Percentiles rank a stretch among this genome's conserved stretches.
These are phyloP conservation scores for Periconia sp. DNA, from an alignment of 2,329 filamentous ascomycete genomes.

Conservation along the genomic window DNA sequence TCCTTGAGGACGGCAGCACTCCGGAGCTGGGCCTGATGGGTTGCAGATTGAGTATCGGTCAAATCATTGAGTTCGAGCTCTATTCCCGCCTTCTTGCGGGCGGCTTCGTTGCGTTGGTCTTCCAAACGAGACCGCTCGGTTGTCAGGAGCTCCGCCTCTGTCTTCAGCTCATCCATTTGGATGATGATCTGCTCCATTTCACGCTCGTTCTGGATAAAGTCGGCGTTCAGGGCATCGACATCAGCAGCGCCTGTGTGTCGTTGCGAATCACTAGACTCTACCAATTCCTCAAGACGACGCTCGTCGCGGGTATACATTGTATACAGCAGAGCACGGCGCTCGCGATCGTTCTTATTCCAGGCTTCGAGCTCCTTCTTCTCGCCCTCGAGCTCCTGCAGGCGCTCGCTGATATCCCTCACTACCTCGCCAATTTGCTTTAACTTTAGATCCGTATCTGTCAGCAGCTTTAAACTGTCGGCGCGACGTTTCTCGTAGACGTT, in stretches of 20 bases:
- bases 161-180: conserved; percentile 79
- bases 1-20: conserved; percentile 75
- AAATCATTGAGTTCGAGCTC: conserved; percentile 85
- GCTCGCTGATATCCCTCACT: conserved; percentile 88
- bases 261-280: conserved; percentile 83
- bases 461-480: conserved; percentile 92
- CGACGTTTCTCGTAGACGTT: conserved; percentile 95
- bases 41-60: conserved; percentile 79
- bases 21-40: conserved; percentile 73
- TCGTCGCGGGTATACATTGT: conserved; percentile 93
- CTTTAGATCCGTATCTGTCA: conserved; percentile 96
- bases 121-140: conserved; percentile 88
- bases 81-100: conserved; percentile 79
- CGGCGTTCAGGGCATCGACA: conserved; percentile 78
- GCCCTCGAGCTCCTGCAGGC: conserved; percentile 87
- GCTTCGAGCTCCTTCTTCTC: conserved; percentile 95
- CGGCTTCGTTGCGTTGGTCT: conserved; percentile 82
- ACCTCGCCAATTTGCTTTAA: conserved; percentile 92
- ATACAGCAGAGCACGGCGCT: conserved; percentile 90
- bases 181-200: conserved; percentile 77
- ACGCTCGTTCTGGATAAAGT: conserved; percentile 79
- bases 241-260: conserved; percentile 83
- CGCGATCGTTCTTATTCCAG: conserved; percentile 93
- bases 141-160: conserved; percentile 82
- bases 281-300: conserved; percentile 73